Percentiles rank a stretch among this genome's conserved stretches.
These are phyloP conservation scores for Camelina hispida DNA, from an alignment of 345 rosid species.

Conservation along the genomic window DNA sequence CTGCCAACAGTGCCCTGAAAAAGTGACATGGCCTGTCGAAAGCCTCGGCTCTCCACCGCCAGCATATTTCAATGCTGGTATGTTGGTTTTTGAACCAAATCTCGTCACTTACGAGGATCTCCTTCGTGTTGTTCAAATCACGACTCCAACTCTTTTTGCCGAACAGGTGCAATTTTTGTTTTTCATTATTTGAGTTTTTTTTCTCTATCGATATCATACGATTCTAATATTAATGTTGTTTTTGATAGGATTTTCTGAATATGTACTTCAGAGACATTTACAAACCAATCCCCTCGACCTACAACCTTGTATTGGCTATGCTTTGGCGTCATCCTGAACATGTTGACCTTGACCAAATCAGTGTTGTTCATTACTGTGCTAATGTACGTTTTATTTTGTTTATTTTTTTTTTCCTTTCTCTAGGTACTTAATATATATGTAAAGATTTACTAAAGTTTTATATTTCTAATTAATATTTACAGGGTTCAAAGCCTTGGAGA, in stretches of 20 bases:
- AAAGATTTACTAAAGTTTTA: background rate
- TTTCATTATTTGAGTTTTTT: background rate
- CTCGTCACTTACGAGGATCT: conserved; percentile 50
- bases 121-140: conserved; percentile 50
- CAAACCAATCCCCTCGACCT: conserved; percentile 56
- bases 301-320: conserved; percentile 68
- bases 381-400: conserved; percentile 47
- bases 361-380: conserved; percentile 72
- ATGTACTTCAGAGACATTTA: conserved; percentile 56
- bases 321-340: conserved; percentile 78
- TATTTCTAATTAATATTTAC: background rate
- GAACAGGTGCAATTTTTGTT: conserved; percentile 54
- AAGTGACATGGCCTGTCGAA: conserved; percentile 53
- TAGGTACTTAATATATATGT: background rate
- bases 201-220: background rate
- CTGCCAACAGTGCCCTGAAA: conserved; percentile 69
- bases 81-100: conserved; percentile 63
- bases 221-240: background rate
- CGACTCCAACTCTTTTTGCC: conserved; percentile 63
- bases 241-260: conserved; percentile 71
- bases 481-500: conserved; percentile 84
- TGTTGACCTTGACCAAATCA: conserved; percentile 52
- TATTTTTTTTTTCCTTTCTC: too few relatives aligned
- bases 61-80: conserved; percentile 71
- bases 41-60: conserved; percentile 58